phyloP scores from a whole-genome alignment of 306 rosid genomes.

The Hippophae tibetana region DNA sequence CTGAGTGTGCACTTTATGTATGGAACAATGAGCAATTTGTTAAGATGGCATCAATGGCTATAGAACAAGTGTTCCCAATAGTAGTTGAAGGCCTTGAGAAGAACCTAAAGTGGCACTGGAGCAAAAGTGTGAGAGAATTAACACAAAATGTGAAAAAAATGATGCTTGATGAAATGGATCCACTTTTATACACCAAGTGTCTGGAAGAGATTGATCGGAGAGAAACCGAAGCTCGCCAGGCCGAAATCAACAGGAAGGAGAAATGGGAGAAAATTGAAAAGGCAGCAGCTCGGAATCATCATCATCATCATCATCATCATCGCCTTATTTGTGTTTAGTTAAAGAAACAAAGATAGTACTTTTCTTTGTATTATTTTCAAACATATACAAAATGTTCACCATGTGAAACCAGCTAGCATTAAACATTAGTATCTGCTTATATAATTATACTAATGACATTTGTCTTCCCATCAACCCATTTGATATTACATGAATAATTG shows the following conservation, averaged over 20 bases:
- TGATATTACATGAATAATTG: too few relatives aligned
- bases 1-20: constrained; percentile 70
- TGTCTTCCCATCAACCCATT: too few relatives aligned
- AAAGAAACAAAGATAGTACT: too few relatives aligned
- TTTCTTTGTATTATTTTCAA: too few relatives aligned
- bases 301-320: too few relatives aligned
- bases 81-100: constrained; percentile 65
- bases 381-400: too few relatives aligned
- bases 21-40: constrained; percentile 90
- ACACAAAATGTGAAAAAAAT: constrained; percentile 49
- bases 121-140: constrained; percentile 49
- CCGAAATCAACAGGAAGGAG: constrained; percentile 42
- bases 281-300: constrained; percentile 33
- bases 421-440: too few relatives aligned
- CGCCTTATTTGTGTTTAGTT: too few relatives aligned
- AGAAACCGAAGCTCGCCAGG: constrained; percentile 31
- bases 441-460: too few relatives aligned
- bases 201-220: constrained; percentile 35
- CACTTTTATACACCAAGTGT: constrained; percentile 42
- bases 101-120: constrained; percentile 71
- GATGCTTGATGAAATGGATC: constrained; percentile 71
- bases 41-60: constrained; percentile 51
- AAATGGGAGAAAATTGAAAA: constrained; percentile 51
- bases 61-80: constrained; percentile 58
- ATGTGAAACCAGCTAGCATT: too few relatives aligned